phyloP scores from a whole-genome alignment of 441 rosid species.

The Gossypium aridum region DNA sequence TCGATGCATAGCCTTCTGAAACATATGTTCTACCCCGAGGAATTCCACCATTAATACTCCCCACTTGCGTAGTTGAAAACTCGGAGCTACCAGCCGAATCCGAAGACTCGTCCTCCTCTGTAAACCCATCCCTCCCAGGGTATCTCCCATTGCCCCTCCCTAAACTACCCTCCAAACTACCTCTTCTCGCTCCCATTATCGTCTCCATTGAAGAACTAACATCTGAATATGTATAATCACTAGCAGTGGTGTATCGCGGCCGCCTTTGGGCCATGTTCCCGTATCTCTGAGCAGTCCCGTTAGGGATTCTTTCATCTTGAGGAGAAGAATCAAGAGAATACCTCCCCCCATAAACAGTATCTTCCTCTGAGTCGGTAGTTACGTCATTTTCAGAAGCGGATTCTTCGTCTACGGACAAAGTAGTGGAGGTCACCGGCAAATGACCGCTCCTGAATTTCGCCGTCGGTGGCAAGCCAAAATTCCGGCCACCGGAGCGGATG shows the following conservation, averaged over 20 bases:
- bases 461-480: conserved; percentile 53
- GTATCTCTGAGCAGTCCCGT: conserved; percentile 26
- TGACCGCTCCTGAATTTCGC: conserved; percentile 62
- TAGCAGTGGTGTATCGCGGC: conserved; percentile 31
- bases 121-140: conserved; percentile 35
- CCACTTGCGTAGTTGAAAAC: conserved; percentile 59
- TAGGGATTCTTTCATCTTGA: conserved; percentile 46
- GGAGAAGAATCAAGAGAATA: conserved; percentile 84
- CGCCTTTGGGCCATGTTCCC: conserved; percentile 27
- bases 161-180: conserved; percentile 31
- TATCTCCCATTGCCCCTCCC: conserved; percentile 31
- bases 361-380: conserved; percentile 66
- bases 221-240: conserved; percentile 63
- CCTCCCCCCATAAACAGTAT: conserved; percentile 40
- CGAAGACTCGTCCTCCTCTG: conserved; percentile 57
- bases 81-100: conserved; percentile 89
- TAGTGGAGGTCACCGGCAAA: conserved; percentile 51
- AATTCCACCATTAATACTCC: conserved; percentile 42
- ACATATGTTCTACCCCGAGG: conserved; percentile 27
- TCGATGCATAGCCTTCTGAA: conserved; percentile 55
- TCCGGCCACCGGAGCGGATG: conserved; percentile 26
- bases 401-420: conserved; percentile 35
- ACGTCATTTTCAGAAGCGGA: conserved; percentile 66
- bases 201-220: conserved; percentile 91
- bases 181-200: conserved; percentile 35